Evolutionary conservation across 768 basidiomycete species (phyloP).

Genomic region (Coprinopsis marcescibilis): DNA sequence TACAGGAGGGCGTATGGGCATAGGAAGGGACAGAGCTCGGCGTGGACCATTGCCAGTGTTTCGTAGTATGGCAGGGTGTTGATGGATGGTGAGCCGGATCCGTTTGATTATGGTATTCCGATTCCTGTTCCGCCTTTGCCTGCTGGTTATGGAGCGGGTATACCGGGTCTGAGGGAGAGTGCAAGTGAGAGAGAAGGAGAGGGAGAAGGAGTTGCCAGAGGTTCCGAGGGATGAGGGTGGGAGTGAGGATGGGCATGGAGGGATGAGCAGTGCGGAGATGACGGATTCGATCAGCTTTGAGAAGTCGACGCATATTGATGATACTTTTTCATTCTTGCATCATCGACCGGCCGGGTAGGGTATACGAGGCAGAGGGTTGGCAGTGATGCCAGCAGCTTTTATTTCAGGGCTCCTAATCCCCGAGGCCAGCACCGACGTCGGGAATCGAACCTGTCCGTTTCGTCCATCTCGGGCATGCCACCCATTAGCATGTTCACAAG

Average conservation of each 20-base stretch:
- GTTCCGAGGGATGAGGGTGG: background rate
- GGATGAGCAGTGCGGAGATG: background rate
- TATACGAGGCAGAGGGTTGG: conserved; percentile 49
- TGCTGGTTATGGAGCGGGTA: background rate
- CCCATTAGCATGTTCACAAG: conserved; percentile 73
- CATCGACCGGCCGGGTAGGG: conserved; percentile 30
- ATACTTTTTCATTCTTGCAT: conserved; percentile 63
- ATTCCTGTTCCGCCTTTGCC: conserved; percentile 20
- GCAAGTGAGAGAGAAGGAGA: background rate
- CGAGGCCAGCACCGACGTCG: conserved; percentile 43
- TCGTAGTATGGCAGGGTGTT: conserved; percentile 73
- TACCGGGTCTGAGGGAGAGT: conserved; percentile 5
- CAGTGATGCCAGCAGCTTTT: conserved; percentile 76
- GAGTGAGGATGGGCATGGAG: background rate
- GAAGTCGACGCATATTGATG: conserved; percentile 57
- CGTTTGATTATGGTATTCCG: conserved; percentile 65
- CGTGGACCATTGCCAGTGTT: conserved; percentile 71
- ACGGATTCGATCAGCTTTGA: conserved; percentile 4
- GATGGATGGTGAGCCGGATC: conserved; percentile 57
- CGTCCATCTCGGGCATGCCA: conserved; percentile 47
- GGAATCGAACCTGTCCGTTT: conserved; percentile 54
- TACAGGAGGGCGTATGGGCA: conserved; percentile 20
- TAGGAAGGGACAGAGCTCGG: conserved; percentile 50
- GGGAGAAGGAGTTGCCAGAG: background rate
- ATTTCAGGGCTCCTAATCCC: conserved; percentile 42